Conservation (phyloP, 225 moss, liverwort and hornwort genomes). For the Neckera pumila region DNA sequence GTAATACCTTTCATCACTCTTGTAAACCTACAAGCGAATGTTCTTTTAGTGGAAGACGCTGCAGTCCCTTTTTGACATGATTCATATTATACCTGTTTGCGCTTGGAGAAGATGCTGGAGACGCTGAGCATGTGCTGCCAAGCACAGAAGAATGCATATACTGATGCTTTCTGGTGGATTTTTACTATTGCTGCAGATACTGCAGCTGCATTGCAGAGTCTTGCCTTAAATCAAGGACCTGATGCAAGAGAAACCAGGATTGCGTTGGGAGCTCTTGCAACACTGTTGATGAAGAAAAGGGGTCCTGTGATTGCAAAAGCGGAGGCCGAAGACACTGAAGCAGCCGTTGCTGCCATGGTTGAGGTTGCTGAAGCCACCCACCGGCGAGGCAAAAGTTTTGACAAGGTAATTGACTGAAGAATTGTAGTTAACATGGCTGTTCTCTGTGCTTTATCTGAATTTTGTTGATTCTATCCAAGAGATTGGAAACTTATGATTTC, state of each 20-base stretch:
- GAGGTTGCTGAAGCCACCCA: conserved; percentile 44
- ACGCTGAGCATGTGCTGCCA: not conserved
- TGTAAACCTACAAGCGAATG: not conserved
- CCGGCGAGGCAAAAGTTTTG: conserved; percentile 36
- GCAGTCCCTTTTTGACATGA: not conserved
- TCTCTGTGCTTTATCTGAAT: not conserved
- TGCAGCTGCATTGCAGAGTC: conserved; percentile 35
- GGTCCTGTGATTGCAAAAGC: conserved; percentile 59
- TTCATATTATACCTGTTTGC: not conserved
- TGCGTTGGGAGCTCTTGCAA: conserved; percentile 68
- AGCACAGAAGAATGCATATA: not conserved
- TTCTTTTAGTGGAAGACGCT: not conserved
- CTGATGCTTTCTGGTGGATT: not conserved
- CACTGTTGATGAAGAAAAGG: conserved; percentile 65
- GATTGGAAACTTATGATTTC: not conserved
- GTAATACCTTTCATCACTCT: not conserved
- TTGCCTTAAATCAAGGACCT: conserved; percentile 30
- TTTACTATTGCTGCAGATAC: conserved; percentile 23
- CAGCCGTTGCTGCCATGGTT: conserved; percentile 94
- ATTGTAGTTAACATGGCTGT: not conserved
- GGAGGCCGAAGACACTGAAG: conserved; percentile 96
- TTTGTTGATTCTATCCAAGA: not conserved
- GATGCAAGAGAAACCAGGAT: conserved; percentile 57
- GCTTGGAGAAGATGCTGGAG: not conserved
- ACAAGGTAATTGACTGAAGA: conserved; percentile 26